Conservation (phyloP, 129 eudicot species). For the Arctium lappa region DNA sequence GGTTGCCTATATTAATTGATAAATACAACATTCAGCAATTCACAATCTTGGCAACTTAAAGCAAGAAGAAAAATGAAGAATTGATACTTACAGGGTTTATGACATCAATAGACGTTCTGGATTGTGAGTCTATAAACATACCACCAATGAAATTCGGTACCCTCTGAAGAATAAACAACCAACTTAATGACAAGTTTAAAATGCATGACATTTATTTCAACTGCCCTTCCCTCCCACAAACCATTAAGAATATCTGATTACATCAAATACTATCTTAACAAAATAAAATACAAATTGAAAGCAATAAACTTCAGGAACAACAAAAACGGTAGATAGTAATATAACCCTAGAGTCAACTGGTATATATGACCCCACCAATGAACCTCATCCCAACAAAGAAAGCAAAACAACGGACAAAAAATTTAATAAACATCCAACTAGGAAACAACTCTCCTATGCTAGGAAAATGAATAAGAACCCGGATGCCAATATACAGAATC, state of each 20-base stretch:
- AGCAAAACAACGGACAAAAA: not conserved
- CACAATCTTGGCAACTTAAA: not conserved
- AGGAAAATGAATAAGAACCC: too few relatives aligned
- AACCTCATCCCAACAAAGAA: not conserved
- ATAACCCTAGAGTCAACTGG: not conserved
- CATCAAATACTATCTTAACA: conserved; percentile 1
- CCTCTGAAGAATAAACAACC: conserved; percentile 48
- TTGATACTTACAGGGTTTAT: conserved; percentile 69
- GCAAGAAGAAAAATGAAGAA: not conserved
- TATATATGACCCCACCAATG: not conserved
- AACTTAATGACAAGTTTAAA: not conserved
- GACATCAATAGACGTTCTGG: conserved; percentile 73
- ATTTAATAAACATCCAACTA: not conserved
- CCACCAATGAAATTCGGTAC: conserved; percentile 87
- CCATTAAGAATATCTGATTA: not conserved
- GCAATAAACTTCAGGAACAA: not conserved
- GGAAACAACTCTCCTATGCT: not conserved
- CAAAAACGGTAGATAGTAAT: not conserved
- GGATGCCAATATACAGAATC: too few relatives aligned
- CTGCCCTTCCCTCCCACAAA: not conserved
- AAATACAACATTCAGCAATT: not conserved
- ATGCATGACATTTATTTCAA: not conserved
- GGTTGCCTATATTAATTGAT: conserved; percentile 56
- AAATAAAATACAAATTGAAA: conserved; percentile 5
- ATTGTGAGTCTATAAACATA: conserved; percentile 71